These are phyloP conservation scores for Globisporangium nagaii DNA, from an alignment of 352 stramenopile species.

Conservation along the genomic window DNA sequence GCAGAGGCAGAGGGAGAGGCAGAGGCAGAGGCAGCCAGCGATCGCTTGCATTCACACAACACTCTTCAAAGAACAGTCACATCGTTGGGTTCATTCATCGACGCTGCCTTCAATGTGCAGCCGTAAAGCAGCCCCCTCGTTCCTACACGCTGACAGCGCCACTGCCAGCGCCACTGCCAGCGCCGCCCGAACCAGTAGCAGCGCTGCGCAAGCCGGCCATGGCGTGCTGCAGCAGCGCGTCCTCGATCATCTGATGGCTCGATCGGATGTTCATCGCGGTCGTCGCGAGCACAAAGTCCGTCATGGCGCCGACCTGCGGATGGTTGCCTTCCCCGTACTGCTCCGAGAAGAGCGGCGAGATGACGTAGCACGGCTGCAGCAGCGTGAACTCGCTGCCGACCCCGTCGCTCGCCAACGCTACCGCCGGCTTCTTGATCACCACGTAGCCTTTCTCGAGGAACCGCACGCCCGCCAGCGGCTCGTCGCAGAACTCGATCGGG, in stretches of 20 bases:
- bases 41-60: no score
- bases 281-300: constrained; percentile 18
- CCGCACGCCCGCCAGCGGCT: constrained; percentile 23
- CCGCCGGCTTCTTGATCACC: constrained; percentile 19
- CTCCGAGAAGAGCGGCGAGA: constrained; percentile 14
- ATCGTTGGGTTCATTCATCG: no score
- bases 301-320: constrained; percentile 8
- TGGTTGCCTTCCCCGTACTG: constrained; percentile 10
- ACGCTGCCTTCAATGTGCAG: no score
- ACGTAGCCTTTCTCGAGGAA: constrained; percentile 43
- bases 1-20: no score
- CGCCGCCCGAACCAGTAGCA: no score
- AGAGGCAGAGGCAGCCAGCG: no score
- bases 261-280: constrained; percentile 14
- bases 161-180: no score
- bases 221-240: constrained; percentile 13
- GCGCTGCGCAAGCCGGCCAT: no score
- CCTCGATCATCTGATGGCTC: constrained; percentile 19
- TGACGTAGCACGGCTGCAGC: constrained; percentile 15
- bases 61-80: no score
- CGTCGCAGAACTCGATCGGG: constrained; percentile 33
- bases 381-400: constrained; percentile 2
- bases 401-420: not conserved
- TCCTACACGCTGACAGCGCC: no score
- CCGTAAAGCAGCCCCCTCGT: no score